Percentiles rank a stretch among this genome's conserved stretches.
These are phyloP conservation scores for Ogataea salicorniae DNA, from an alignment of 805 yeast genomes.

Conservation along the genomic window DNA sequence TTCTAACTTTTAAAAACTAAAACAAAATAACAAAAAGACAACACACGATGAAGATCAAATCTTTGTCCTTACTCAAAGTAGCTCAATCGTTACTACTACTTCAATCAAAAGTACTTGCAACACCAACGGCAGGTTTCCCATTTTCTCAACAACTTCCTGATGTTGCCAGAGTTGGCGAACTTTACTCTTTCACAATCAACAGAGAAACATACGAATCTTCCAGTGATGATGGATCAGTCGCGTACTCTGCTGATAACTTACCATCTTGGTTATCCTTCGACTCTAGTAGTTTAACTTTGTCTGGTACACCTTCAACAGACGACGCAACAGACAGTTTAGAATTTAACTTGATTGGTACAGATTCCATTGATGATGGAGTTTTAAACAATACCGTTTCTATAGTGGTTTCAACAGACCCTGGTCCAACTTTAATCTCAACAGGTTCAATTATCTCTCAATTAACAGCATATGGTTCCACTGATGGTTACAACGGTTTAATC, in stretches of 20 bases:
- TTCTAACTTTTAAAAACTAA: too few relatives aligned
- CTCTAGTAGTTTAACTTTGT: slow-evolving; percentile 47
- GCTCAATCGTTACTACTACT: too few relatives aligned
- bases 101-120: slow-evolving; percentile 23
- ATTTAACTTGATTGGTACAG: slow-evolving; percentile 61
- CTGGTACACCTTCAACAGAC: slow-evolving; percentile 57
- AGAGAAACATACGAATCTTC: slow-evolving; percentile 57
- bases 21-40: too few relatives aligned
- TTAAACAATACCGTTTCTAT: slow-evolving; percentile 49
- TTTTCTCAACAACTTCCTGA: slow-evolving; percentile 80
- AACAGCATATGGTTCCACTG: slow-evolving; percentile 62
- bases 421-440: slow-evolving; percentile 43
- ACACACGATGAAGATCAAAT: too few relatives aligned
- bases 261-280: slow-evolving; percentile 85
- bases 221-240: slow-evolving; percentile 32
- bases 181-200: slow-evolving; percentile 62
- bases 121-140: slow-evolving; percentile 67
- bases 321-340: slow-evolving; percentile 43
- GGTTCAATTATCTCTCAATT: slow-evolving; percentile 47
- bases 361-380: slow-evolving; percentile 41
- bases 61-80: too few relatives aligned
- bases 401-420: slow-evolving; percentile 52
- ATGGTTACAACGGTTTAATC: slow-evolving; percentile 71
- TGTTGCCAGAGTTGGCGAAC: slow-evolving; percentile 66
- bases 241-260: slow-evolving; percentile 54